Conservation (phyloP, 768 basidiomycete genomes). For the Tremella mesenterica region DNA sequence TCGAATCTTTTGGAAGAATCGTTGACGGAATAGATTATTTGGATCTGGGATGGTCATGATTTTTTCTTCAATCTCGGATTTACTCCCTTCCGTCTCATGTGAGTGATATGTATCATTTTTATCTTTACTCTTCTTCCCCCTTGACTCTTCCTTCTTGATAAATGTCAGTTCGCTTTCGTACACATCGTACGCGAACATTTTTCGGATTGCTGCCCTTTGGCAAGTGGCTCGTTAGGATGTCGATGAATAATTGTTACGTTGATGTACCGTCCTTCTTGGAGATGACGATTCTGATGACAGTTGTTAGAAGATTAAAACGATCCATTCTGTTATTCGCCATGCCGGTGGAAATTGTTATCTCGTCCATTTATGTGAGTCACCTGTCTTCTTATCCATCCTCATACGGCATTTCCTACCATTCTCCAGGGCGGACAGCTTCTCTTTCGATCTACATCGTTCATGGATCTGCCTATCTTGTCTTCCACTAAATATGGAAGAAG, state of each 20-base stretch:
- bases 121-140: too few relatives aligned
- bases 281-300: constrained; percentile 39
- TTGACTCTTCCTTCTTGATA: too few relatives aligned
- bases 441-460: too few relatives aligned
- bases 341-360: constrained; percentile 55
- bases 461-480: constrained; percentile 6
- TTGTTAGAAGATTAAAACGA: constrained; percentile 51
- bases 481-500: background rate
- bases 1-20: background rate
- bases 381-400: background rate
- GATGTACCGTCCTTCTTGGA: background rate
- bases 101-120: too few relatives aligned
- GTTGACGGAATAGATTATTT: constrained; percentile 35
- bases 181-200: too few relatives aligned
- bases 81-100: constrained; percentile 47
- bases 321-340: constrained; percentile 57
- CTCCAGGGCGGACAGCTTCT: too few relatives aligned
- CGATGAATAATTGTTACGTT: too few relatives aligned
- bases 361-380: constrained; percentile 52
- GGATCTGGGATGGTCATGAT: constrained; percentile 48
- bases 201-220: too few relatives aligned
- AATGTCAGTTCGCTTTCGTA: too few relatives aligned
- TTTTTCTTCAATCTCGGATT: constrained; percentile 47
- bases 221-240: too few relatives aligned
- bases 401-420: too few relatives aligned